Evolutionary conservation across 768 basidiomycete genomes (phyloP).

Genomic region (Sarcomyxa edulis): DNA sequence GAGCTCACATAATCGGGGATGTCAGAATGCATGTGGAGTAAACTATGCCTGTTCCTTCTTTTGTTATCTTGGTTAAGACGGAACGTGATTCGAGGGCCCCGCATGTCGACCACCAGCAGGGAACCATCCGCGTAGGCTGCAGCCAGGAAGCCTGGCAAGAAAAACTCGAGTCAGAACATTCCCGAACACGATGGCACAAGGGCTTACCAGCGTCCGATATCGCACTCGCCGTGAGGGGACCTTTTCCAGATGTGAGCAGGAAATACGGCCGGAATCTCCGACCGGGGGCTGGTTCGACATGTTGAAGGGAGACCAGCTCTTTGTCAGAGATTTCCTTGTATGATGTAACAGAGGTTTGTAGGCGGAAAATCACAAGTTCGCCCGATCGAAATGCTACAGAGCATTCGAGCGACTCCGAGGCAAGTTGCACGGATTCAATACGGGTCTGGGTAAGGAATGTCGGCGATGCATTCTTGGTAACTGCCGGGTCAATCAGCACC

Average conservation of each 20-base stretch:
- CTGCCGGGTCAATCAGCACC: constrained; percentile 39
- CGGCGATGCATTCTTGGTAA: constrained; percentile 24
- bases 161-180: constrained; percentile 3
- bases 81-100: constrained; percentile 65
- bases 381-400: constrained; percentile 50
- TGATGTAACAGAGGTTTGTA: constrained; percentile 13
- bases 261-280: constrained; percentile 58
- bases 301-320: constrained; percentile 49
- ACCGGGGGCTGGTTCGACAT: constrained; percentile 32
- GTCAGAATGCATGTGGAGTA: constrained; percentile 28
- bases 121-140: constrained; percentile 58
- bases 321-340: constrained; percentile 28
- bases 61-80: constrained; percentile 35
- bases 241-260: constrained; percentile 44
- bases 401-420: constrained; percentile 53
- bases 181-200: background rate
- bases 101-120: constrained; percentile 65
- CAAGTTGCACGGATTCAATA: constrained; percentile 43
- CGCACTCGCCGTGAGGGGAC: constrained; percentile 48
- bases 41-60: constrained; percentile 32
- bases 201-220: constrained; percentile 68
- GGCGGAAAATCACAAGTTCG: constrained; percentile 48
- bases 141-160: constrained; percentile 65
- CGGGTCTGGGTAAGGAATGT: constrained; percentile 19
- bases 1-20: constrained; percentile 40